These are phyloP conservation scores for Neurospora sublineolata DNA, from an alignment of 495 filamentous ascomycete species.

Conservation along the genomic window DNA sequence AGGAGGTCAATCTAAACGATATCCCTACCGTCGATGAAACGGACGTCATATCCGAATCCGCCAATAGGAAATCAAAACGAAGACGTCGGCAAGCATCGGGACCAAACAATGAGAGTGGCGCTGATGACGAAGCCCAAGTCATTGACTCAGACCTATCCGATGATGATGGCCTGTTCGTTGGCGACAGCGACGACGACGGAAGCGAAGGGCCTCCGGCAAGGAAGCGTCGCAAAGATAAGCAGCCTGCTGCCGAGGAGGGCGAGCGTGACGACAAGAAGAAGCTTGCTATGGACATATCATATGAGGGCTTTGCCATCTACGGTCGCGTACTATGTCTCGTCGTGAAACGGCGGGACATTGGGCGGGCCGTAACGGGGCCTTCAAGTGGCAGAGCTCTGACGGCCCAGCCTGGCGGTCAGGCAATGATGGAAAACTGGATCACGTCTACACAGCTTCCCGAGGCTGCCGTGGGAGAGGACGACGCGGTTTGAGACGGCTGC, in stretches of 20 bases:
- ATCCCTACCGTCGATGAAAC: constrained; percentile 31
- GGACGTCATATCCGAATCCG: constrained; percentile 15
- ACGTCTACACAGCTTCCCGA: constrained; percentile 53
- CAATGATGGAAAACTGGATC: constrained; percentile 92
- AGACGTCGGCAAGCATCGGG: constrained; percentile 13
- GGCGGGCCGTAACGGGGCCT: constrained; percentile 15
- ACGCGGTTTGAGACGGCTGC: constrained; percentile 6
- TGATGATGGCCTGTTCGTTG: constrained; percentile 25
- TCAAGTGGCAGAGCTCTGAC: constrained; percentile 19
- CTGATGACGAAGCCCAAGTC: constrained; percentile 11
- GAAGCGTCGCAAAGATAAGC: constrained; percentile 38
- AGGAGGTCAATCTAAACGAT: constrained; percentile 30
- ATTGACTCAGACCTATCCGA: constrained; percentile 11
- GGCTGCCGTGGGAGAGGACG: constrained; percentile 20
- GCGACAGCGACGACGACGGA: constrained; percentile 4
- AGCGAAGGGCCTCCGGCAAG: constrained; percentile 24
- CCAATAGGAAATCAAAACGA: constrained; percentile 22
- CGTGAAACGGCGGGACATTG: constrained; percentile 48
- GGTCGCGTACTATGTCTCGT: constrained; percentile 83
- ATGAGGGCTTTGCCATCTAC: constrained; percentile 92
- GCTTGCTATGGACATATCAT: constrained; percentile 66
- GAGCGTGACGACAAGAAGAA: constrained; percentile 80
- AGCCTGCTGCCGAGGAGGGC: constrained; percentile 18
- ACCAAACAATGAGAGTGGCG: constrained; percentile 15
- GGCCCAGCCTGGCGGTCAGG: constrained; percentile 44